These are phyloP conservation scores for Eucalyptus sp. DNA, from an alignment of 345 rosid species.

Conservation along the genomic window DNA sequence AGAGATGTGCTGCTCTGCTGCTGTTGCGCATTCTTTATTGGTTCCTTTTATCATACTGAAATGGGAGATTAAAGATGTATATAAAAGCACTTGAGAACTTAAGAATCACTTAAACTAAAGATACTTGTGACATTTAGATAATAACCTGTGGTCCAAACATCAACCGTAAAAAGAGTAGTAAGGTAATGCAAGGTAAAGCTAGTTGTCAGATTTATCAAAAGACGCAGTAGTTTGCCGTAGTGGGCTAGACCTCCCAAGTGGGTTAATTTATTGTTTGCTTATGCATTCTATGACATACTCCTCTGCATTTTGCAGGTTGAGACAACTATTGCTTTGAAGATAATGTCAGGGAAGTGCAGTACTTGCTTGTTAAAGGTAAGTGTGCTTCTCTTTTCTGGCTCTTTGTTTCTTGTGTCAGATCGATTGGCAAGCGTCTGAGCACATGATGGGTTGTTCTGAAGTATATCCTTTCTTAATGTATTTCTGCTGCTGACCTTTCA, in stretches of 20 bases:
- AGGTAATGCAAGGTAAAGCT: background rate
- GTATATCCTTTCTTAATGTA: background rate
- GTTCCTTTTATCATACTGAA: background rate
- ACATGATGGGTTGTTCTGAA: background rate
- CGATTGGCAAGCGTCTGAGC: background rate
- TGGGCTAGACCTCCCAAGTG: background rate
- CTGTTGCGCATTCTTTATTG: background rate
- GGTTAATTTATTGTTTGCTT: background rate
- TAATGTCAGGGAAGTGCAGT: slow-evolving; percentile 50
- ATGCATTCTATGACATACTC: background rate
- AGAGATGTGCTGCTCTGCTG: background rate
- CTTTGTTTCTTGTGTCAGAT: background rate
- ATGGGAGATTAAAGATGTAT: background rate
- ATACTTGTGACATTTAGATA: background rate
- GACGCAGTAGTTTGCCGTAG: background rate
- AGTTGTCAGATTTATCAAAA: background rate
- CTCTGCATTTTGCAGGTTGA: slow-evolving; percentile 42
- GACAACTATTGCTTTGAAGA: slow-evolving; percentile 49
- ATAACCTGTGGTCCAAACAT: background rate
- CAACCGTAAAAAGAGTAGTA: background rate
- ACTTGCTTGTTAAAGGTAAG: slow-evolving; percentile 48
- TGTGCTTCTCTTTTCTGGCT: background rate
- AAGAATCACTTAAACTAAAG: background rate
- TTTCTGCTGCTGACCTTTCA: slow-evolving; percentile 17
- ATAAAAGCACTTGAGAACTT: background rate